These are phyloP conservation scores for Agaricus blazei DNA, from an alignment of 768 basidiomycete species.

Conservation along the genomic window DNA sequence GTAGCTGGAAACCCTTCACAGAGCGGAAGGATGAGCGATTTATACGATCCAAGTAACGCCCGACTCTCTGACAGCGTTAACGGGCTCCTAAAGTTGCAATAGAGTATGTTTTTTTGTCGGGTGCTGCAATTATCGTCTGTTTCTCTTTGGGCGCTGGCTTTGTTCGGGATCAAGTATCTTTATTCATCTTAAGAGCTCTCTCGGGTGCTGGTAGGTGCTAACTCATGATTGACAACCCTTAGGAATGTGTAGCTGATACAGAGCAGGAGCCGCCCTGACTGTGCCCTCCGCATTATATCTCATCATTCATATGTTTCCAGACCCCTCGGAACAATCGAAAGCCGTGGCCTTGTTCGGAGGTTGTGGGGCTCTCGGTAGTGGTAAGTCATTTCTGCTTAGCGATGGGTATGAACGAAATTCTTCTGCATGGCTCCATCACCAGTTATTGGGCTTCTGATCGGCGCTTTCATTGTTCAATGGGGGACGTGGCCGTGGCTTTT, in stretches of 20 bases:
- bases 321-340: constrained; percentile 35
- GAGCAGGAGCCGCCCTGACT: constrained; percentile 35
- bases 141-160: constrained; percentile 41
- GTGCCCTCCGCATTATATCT: constrained; percentile 42
- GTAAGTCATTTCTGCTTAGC: constrained; percentile 15
- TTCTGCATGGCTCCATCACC: not conserved
- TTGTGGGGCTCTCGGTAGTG: constrained; percentile 38
- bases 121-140: constrained; percentile 24
- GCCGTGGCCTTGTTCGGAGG: constrained; percentile 42
- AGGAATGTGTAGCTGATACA: not conserved
- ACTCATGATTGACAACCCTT: too few species aligned
- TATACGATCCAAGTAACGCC: not conserved
- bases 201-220: constrained; percentile 33
- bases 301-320: constrained; percentile 42
- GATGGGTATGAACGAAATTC: not conserved
- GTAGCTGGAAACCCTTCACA: not conserved
- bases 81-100: too few species aligned
- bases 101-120: not conserved
- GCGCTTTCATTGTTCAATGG: constrained; percentile 33
- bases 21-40: not conserved
- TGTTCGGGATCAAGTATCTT: constrained; percentile 29
- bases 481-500: constrained; percentile 45
- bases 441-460: constrained; percentile 34
- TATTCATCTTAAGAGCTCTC: constrained; percentile 44
- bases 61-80: not conserved